Percentiles rank a stretch among this genome's conserved stretches.
Evolutionary conservation across 2,329 filamentous ascomycete species (phyloP).

Genomic region (Sarocladiaceae sp.): DNA sequence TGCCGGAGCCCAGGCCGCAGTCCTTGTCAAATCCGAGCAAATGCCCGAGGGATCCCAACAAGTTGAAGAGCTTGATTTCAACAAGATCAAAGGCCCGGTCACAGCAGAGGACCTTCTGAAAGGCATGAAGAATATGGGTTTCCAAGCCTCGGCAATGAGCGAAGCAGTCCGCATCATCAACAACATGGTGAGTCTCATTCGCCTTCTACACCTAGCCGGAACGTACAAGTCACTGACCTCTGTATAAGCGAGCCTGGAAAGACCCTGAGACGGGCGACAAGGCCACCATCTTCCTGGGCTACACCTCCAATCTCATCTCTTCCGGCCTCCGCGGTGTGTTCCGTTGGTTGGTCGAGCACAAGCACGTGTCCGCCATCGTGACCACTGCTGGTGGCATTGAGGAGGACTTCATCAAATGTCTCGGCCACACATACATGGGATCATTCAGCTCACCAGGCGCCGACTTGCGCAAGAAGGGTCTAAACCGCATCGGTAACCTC

Average conservation of each 20-base stretch:
- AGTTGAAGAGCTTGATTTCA: conserved; percentile 90
- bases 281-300: conserved; percentile 95
- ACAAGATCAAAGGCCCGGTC: conserved; percentile 71
- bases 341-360: conserved; percentile 88
- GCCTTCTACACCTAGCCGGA: neutral
- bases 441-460: conserved; percentile 76
- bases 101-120: conserved; percentile 81
- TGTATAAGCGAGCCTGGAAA: conserved; percentile 63
- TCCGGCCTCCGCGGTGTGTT: conserved; percentile 89
- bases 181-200: conserved; percentile 68
- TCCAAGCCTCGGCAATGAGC: conserved; percentile 65
- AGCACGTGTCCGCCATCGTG: conserved; percentile 87
- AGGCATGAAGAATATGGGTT: conserved; percentile 83
- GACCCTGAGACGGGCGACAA: conserved; percentile 73
- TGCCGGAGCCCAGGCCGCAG: conserved; percentile 67
- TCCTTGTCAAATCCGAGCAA: conserved; percentile 78
- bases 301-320: conserved; percentile 96
- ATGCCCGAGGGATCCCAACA: conserved; percentile 74
- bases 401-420: conserved; percentile 97
- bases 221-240: conserved; percentile 21
- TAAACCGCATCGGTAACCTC: conserved; percentile 95
- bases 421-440: conserved; percentile 89
- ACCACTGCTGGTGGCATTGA: conserved; percentile 94
- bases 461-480: conserved; percentile 73
- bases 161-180: conserved; percentile 92